Evolutionary conservation across 352 stramenopile genomes (phyloP).

Genomic region (Phytophthora macrochlamydospora): DNA sequence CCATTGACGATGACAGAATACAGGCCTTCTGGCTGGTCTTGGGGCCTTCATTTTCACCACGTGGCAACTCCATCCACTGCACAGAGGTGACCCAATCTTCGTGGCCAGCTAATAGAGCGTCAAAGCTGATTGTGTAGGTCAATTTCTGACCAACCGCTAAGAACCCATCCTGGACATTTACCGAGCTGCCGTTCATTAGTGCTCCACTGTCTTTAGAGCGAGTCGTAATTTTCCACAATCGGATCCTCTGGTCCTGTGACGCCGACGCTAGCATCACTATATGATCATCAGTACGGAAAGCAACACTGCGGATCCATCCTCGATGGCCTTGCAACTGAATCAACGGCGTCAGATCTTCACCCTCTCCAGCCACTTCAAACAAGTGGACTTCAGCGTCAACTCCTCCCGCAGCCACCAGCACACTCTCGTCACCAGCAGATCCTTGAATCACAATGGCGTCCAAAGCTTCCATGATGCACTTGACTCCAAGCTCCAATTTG

Average conservation of each 20-base stretch:
- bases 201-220: neutral
- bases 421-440: constrained; percentile 17
- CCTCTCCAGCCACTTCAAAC: constrained; percentile 42
- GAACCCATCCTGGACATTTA: constrained; percentile 38
- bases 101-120: constrained; percentile 70
- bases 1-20: constrained; percentile 76
- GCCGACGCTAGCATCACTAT: constrained; percentile 58
- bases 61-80: constrained; percentile 45
- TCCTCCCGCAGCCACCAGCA: constrained; percentile 67
- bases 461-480: constrained; percentile 63
- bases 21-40: neutral
- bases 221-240: constrained; percentile 62
- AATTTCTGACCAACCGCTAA: constrained; percentile 23
- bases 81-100: constrained; percentile 86
- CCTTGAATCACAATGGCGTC: constrained; percentile 21
- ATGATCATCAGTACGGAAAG: constrained; percentile 37
- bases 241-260: constrained; percentile 74
- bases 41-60: neutral
- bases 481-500: constrained; percentile 39
- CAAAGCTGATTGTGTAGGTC: constrained; percentile 61
- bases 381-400: constrained; percentile 75
- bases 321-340: constrained; percentile 62
- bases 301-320: constrained; percentile 71
- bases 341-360: constrained; percentile 29
- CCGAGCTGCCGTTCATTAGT: neutral